These are phyloP conservation scores for Sporisorium exsertum DNA, from an alignment of 1,284 basidiomycete genomes.

Conservation along the genomic window DNA sequence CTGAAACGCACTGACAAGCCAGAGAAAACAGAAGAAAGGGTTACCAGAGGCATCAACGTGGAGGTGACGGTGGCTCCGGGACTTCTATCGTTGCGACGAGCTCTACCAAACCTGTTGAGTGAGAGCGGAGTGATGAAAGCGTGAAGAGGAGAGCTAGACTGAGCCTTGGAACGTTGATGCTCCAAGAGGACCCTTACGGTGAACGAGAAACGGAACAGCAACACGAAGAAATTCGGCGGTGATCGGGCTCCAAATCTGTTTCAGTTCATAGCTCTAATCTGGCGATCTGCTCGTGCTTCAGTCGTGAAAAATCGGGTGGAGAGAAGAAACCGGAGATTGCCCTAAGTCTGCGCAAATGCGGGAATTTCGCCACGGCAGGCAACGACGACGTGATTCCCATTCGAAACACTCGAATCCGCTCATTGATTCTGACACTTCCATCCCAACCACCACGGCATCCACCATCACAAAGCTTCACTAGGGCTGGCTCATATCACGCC, in stretches of 20 bases:
- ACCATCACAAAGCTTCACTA: neutral
- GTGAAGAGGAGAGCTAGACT: neutral
- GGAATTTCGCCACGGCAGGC: conserved; percentile 30
- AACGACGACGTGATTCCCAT: conserved; percentile 34
- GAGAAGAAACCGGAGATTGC: conserved; percentile 8
- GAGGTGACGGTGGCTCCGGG: neutral
- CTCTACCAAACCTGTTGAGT: conserved; percentile 2
- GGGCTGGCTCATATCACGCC: neutral
- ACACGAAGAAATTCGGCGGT: conserved; percentile 22
- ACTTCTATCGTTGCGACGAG: neutral
- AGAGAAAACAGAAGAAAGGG: conserved; percentile 11
- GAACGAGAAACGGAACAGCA: neutral
- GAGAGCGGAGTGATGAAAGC: neutral
- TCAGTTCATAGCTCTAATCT: neutral
- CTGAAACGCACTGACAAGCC: conserved; percentile 32
- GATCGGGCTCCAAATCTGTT: conserved; percentile 24
- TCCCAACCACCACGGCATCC: neutral
- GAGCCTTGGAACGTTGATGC: neutral
- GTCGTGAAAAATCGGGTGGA: conserved; percentile 13
- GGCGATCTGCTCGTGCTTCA: neutral
- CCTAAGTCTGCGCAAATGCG: neutral
- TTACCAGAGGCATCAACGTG: conserved; percentile 40
- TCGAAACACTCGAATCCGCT: neutral
- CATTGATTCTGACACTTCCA: neutral
- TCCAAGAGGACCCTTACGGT: conserved; percentile 22